Evolutionary conservation across 768 basidiomycete species (phyloP), one percentile per base, ranked within the genome.

Genomic region (Mycena galopus): DNA sequence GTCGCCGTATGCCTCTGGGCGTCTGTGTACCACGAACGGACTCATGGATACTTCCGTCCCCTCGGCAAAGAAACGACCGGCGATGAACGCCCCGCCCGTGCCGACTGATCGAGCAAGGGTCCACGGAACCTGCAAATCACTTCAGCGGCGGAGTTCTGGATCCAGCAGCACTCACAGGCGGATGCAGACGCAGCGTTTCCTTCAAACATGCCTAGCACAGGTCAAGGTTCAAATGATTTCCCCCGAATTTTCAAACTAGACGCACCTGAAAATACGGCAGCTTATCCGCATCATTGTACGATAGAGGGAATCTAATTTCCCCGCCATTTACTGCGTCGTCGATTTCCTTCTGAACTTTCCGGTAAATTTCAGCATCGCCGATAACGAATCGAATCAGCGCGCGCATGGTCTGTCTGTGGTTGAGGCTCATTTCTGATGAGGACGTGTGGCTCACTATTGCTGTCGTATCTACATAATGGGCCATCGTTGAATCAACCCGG

Each of bases 11-110:
- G 65, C 65, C 25, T 71, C 69, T 0, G 35, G 7, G 1, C 50
- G 37, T 29, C 69, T 50, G 57, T 71, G 69, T 8, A 71, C 23
- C 12, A 71, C 69, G 16, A 71, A 71, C 17, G 69, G 69, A 35
- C 69, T 71, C 69, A 71, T 71, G 10, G 69, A 71, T 11, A 65
- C 63, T 16, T 71, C 63, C 9, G 69, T 71, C 16, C 69, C 69
- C 37, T 65, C 57, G 6, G 57, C 25, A 10, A 71, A 65, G 23
- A 39, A 71, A 14, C 65, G 37, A 6, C 62, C 56, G 0, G 61
- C 53, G 27, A 71, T 65, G 9, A n/a, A 44, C 3, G 50, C 47
- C 8, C 69, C 69, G 21, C 58, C 64, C 0, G 21, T 21, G 8
- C 57, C 64, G 8, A 71, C 58, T 14, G 23, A 23, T 37, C 69